Conservation (phyloP, 2,329 filamentous ascomycete genomes). For the Fusarium nisikadoi region DNA sequence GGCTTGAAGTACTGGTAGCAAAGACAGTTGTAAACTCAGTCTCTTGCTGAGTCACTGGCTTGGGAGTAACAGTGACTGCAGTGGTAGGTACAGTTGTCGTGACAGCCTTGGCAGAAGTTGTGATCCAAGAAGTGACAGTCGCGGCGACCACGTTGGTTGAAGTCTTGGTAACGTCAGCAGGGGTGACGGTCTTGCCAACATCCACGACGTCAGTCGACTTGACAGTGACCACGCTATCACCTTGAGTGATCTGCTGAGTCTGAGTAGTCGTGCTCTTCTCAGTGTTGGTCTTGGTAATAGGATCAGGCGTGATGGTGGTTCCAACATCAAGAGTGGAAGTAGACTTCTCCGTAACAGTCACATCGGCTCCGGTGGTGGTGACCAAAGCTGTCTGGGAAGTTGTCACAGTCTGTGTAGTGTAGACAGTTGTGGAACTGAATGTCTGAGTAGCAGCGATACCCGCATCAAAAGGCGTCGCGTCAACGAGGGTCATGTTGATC, state of each 20-base stretch:
- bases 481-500: constrained; percentile 39
- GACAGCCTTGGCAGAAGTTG: constrained; percentile 22
- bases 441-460: constrained; percentile 20
- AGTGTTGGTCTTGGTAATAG: constrained; percentile 25
- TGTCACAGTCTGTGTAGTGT: constrained; percentile 31
- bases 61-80: constrained; percentile 39
- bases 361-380: constrained; percentile 20
- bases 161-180: constrained; percentile 39
- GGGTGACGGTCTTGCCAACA: constrained; percentile 49
- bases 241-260: constrained; percentile 22
- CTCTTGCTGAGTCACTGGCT: constrained; percentile 31
- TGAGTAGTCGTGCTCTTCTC: constrained; percentile 33
- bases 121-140: constrained; percentile 31
- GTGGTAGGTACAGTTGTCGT: constrained; percentile 28
- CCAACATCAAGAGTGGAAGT: constrained; percentile 31
- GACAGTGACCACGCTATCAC: constrained; percentile 42
- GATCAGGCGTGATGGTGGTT: constrained; percentile 35
- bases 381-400: constrained; percentile 30
- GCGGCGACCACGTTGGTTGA: constrained; percentile 26
- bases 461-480: constrained; percentile 34
- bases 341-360: constrained; percentile 27
- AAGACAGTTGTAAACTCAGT: constrained; percentile 25
- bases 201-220: constrained; percentile 44
- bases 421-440: constrained; percentile 24
- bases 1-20: constrained; percentile 29